These are phyloP conservation scores for Arxiozyma bovina DNA, from an alignment of 1,139 yeast species.

Conservation along the genomic window DNA sequence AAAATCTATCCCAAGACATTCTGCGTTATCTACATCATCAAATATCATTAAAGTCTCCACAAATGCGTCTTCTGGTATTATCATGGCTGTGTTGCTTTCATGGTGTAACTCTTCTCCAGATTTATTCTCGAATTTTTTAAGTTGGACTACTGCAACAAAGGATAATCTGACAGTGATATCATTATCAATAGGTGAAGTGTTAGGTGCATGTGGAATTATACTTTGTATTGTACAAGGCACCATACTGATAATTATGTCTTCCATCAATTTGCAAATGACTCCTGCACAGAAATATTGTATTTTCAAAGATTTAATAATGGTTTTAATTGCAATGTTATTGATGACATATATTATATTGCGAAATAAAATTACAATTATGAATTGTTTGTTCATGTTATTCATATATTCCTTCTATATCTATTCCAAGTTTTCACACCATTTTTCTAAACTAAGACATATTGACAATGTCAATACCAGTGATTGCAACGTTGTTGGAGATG, in stretches of 20 bases:
- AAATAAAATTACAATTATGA: slow-evolving; percentile 21
- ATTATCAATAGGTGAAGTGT: slow-evolving; percentile 77
- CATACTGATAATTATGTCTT: slow-evolving; percentile 25
- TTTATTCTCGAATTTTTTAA: slow-evolving; percentile 58
- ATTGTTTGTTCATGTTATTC: slow-evolving; percentile 24
- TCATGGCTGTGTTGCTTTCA: slow-evolving; percentile 49
- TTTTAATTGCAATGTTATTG: slow-evolving; percentile 19
- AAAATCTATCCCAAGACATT: neutral
- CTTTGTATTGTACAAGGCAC: slow-evolving; percentile 31
- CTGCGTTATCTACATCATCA: neutral
- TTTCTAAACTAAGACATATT: neutral
- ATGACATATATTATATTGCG: slow-evolving; percentile 21
- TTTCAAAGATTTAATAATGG: slow-evolving; percentile 23
- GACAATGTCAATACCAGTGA: neutral
- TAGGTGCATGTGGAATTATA: slow-evolving; percentile 33
- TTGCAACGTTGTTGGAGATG: neutral
- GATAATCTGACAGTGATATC: slow-evolving; percentile 41
- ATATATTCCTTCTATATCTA: slow-evolving; percentile 21
- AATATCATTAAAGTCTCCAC: slow-evolving; percentile 2
- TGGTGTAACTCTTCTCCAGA: slow-evolving; percentile 94
- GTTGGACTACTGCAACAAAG: slow-evolving; percentile 39
- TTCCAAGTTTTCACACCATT: slow-evolving; percentile 10
- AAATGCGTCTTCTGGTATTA: slow-evolving; percentile 15
- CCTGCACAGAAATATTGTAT: slow-evolving; percentile 17
- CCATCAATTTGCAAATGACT: slow-evolving; percentile 15